Evolutionary conservation across 2,329 filamentous ascomycete genomes (phyloP).

Genomic region (Periconia sp.): DNA sequence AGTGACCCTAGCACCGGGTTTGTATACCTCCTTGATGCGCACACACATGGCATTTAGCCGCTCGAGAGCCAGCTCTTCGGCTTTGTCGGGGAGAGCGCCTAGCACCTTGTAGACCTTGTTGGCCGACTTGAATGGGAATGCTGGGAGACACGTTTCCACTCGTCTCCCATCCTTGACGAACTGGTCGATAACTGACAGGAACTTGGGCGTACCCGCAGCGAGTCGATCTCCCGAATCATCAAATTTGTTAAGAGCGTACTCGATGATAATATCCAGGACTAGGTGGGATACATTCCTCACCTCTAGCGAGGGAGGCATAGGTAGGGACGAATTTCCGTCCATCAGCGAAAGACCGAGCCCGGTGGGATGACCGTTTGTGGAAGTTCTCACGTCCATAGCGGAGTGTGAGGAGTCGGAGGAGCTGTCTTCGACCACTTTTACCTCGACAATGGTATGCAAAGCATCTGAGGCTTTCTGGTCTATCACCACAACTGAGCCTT

Average conservation of each 20-base stretch:
- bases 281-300: conserved; percentile 58
- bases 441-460: conserved; percentile 61
- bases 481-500: too few relatives aligned
- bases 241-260: conserved; percentile 34
- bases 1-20: conserved; percentile 45
- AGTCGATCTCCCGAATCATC: conserved; percentile 22
- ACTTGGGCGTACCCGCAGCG: conserved; percentile 18
- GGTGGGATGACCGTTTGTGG: conserved; percentile 78
- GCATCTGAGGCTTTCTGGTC: too few relatives aligned
- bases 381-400: conserved; percentile 66
- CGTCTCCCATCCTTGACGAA: conserved; percentile 15
- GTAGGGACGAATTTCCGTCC: conserved; percentile 23
- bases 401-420: conserved; percentile 79
- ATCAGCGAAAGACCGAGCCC: conserved; percentile 72
- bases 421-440: conserved; percentile 69
- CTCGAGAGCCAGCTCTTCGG: conserved; percentile 46
- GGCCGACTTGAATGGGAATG: conserved; percentile 66
- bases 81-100: conserved; percentile 49
- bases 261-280: conserved; percentile 28
- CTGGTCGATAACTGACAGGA: conserved; percentile 19
- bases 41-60: conserved; percentile 46
- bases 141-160: conserved; percentile 51
- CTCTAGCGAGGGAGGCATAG: conserved; percentile 61
- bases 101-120: conserved; percentile 61
- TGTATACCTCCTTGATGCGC: conserved; percentile 44